A percentile compares a stretch with the other conserved stretches of the same genome.
These are phyloP conservation scores for Aspergillus mulundensis DNA, from an alignment of 495 filamentous ascomycete species.

Conservation along the genomic window DNA sequence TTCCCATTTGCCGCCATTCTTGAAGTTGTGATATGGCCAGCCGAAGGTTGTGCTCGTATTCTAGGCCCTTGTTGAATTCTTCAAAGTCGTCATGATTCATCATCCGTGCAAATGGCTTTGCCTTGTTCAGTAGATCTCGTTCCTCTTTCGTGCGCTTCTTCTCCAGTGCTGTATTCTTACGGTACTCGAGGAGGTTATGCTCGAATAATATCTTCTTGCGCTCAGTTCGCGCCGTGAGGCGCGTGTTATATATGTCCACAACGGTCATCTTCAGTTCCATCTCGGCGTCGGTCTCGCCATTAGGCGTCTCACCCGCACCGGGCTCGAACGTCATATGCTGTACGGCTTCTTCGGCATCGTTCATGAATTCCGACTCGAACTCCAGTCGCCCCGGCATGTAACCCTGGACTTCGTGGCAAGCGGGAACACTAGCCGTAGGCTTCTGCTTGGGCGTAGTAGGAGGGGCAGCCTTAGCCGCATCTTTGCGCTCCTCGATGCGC, in stretches of 20 bases:
- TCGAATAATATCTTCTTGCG: conserved; percentile 96
- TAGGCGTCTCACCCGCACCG: conserved; percentile 85
- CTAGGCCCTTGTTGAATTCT: conserved; percentile 72
- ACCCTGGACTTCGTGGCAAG: conserved; percentile 95
- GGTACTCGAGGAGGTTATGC: conserved; percentile 86
- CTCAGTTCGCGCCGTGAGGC: conserved; percentile 86
- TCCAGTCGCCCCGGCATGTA: conserved; percentile 98
- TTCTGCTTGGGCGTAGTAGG: conserved; percentile 89
- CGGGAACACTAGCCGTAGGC: conserved; percentile 86
- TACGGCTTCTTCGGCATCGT: conserved; percentile 96
- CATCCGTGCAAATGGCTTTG: conserved; percentile 93
- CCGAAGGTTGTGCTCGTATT: conserved; percentile 86
- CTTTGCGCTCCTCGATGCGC: conserved; percentile 87
- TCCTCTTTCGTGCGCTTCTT: conserved; percentile 98
- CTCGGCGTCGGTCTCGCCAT: conserved; percentile 83
- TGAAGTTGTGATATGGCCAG: conserved; percentile 88
- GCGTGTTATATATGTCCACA: conserved; percentile 97
- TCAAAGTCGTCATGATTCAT: conserved; percentile 94
- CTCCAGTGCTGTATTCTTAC: conserved; percentile 78
- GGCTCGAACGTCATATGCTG: conserved; percentile 98
- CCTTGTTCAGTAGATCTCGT: conserved; percentile 80
- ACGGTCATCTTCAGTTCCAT: conserved; percentile 97
- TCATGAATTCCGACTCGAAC: conserved; percentile 96
- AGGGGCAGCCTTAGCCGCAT: conserved; percentile 77
- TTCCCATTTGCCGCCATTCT: conserved; percentile 84